These are phyloP conservation scores for Aspergillus nomiae DNA, from an alignment of 2,329 filamentous ascomycete species.

Conservation along the genomic window DNA sequence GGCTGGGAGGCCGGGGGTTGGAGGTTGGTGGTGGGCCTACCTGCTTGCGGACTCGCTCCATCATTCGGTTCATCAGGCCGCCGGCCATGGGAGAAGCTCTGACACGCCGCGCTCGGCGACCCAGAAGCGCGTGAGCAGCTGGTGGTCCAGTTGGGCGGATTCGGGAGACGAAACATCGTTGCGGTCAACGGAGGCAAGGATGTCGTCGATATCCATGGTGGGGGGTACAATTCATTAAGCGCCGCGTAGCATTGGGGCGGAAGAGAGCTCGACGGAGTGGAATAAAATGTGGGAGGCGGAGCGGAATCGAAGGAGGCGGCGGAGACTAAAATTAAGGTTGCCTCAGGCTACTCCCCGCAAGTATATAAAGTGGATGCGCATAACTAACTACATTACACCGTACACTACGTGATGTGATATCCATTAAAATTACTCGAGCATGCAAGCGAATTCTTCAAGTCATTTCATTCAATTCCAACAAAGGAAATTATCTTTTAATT, in stretches of 20 bases:
- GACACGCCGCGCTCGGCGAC: slow-evolving; percentile 87
- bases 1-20: too few relatives aligned
- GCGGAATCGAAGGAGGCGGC: slow-evolving; percentile 18
- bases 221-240: not conserved
- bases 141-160: slow-evolving; percentile 65
- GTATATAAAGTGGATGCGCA: not conserved
- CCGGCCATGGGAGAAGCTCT: slow-evolving; percentile 80
- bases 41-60: slow-evolving; percentile 69
- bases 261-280: slow-evolving; percentile 1
- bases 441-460: not conserved
- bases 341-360: not conserved
- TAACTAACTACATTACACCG: not conserved
- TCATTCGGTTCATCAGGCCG: slow-evolving; percentile 80
- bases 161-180: slow-evolving; percentile 46
- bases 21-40: slow-evolving; percentile 25
- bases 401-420: not conserved
- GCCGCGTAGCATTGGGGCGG: slow-evolving; percentile 4
- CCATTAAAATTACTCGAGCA: not conserved
- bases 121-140: slow-evolving; percentile 88
- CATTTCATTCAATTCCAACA: slow-evolving; percentile 28
- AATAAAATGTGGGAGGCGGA: slow-evolving; percentile 18
- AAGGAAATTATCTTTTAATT: slow-evolving; percentile 33
- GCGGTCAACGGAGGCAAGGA: slow-evolving; percentile 72
- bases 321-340: not conserved
- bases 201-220: slow-evolving; percentile 77